phyloP scores from a whole-genome alignment of 2,329 filamentous ascomycete genomes.

The Fusarium poae region DNA sequence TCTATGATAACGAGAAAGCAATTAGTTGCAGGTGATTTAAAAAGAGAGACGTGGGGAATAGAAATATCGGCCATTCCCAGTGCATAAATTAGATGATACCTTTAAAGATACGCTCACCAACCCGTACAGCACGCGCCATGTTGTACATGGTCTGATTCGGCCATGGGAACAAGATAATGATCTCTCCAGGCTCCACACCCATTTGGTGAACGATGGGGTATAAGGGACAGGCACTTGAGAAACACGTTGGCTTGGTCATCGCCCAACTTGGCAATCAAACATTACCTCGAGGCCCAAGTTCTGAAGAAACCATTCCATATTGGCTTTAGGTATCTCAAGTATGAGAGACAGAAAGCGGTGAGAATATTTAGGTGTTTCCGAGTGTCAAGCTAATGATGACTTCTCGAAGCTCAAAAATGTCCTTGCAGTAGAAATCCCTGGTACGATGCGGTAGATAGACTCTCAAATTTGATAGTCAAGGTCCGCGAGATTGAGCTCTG shows the following conservation, averaged over 20 bases:
- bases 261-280: not conserved
- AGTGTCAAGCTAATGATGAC: conserved; percentile 1
- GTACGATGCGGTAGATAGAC: conserved; percentile 6
- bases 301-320: not conserved
- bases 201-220: conserved; percentile 5
- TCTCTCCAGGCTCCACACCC: conserved; percentile 5
- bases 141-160: conserved; percentile 18
- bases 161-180: conserved; percentile 8
- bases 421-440: not conserved
- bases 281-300: not conserved
- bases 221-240: not conserved
- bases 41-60: conserved; percentile 1
- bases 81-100: conserved; percentile 7
- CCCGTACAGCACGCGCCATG: conserved; percentile 13
- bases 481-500: not conserved
- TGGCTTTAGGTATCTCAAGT: not conserved
- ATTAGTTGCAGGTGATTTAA: conserved; percentile 5
- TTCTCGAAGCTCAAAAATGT: not conserved
- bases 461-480: conserved; percentile 5
- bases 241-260: conserved; percentile 4
- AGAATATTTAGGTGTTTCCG: not conserved
- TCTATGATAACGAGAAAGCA: not conserved
- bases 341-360: not conserved
- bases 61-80: conserved; percentile 7
- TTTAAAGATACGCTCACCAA: conserved; percentile 11